Evolutionary conservation across 805 yeast species (phyloP), one percentile per base, ranked within the genome.

Genomic region (Nakazawaea wyomingensis): DNA sequence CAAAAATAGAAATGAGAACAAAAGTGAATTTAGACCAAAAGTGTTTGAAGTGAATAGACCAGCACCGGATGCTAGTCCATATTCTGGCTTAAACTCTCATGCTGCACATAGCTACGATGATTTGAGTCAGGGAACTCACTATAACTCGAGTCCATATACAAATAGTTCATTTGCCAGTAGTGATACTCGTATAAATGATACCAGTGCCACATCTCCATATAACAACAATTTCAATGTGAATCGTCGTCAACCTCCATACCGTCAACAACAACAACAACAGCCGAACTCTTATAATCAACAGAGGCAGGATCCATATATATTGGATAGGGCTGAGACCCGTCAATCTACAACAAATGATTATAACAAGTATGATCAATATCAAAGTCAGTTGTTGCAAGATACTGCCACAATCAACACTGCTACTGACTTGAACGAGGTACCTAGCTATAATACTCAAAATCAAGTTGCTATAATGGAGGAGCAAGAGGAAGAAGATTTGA

Each of bases 401-500:
- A 33, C 37, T 16, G 37, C 28, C 19, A 29, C 46, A 7, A 26
- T 37, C 8, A 10, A 22, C 13, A 39, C 43, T 22, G 19, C 20
- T n/a, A 37, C 40, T 7, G 38, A 37, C 16, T 32, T 37, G 29
- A 37, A 43, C 21, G 41, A 33, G 19, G 19, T 28, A 4, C 41
- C 41, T 3, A 18, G 34, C 9, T 40, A 34, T 22, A 14, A 32
- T 8, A 27, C n/a, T n/a, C n/a, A 30, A 55, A 58, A 50, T 16
- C 41, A 45, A 16, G 35, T 35, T 33, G 36, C 36, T 16, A 19
- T 41, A 4, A 18, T 33, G n/a, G 44, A 41, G 24, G 43, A 39
- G 17, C 57, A 39, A 32, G 58, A 54, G 22, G 68, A 66, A 38
- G 68, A 66, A 37, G 72, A 67, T 48, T 57, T 68, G 48, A 69